These are phyloP conservation scores for Retiboletus flavoniger DNA, from an alignment of 1,284 basidiomycete species.

Conservation along the genomic window DNA sequence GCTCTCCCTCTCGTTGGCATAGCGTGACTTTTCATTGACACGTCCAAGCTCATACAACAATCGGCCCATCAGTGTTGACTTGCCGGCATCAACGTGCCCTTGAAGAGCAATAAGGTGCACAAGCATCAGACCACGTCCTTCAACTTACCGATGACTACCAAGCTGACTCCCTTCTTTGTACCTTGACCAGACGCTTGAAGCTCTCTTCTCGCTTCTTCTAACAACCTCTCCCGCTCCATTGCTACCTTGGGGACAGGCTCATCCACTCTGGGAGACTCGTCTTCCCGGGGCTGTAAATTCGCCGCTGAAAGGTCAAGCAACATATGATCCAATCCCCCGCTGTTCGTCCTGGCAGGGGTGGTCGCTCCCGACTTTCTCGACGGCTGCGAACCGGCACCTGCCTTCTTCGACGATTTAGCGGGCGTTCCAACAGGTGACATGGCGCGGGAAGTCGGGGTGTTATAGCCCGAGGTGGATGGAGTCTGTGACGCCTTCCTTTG, in stretches of 20 bases:
- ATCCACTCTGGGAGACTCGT: conserved; percentile 40
- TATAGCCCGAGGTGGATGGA: conserved; percentile 32
- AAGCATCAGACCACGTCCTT: conserved; percentile 1
- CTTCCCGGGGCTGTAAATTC: conserved; percentile 58
- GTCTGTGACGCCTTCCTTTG: conserved; percentile 44
- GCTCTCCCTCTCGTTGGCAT: conserved; percentile 89
- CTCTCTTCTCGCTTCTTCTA: conserved; percentile 73
- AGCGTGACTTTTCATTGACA: conserved; percentile 81
- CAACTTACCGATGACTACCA: conserved; percentile 90
- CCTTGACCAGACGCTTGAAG: conserved; percentile 53
- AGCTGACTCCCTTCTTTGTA: conserved; percentile 72
- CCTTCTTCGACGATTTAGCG: conserved; percentile 33
- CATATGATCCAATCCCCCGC: conserved; percentile 47
- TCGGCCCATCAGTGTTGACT: conserved; percentile 96
- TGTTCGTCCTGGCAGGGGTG: conserved; percentile 25
- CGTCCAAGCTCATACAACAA: conserved; percentile 90
- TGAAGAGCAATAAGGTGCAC: conserved; percentile 11
- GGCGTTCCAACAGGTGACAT: conserved; percentile 41
- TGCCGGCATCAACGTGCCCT: conserved; percentile 98
- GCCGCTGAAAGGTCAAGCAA: conserved; percentile 73
- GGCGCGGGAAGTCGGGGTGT: conserved; percentile 42
- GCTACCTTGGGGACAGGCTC: conserved; percentile 66
- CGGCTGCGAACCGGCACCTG: conserved; percentile 41
- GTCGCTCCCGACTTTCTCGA: conserved; percentile 29
- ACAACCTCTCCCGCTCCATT: conserved; percentile 79